Evolutionary conservation across 495 filamentous ascomycete genomes (phyloP), one percentile per base, ranked within the genome.

Genomic region (Geoglossum glabrum): DNA sequence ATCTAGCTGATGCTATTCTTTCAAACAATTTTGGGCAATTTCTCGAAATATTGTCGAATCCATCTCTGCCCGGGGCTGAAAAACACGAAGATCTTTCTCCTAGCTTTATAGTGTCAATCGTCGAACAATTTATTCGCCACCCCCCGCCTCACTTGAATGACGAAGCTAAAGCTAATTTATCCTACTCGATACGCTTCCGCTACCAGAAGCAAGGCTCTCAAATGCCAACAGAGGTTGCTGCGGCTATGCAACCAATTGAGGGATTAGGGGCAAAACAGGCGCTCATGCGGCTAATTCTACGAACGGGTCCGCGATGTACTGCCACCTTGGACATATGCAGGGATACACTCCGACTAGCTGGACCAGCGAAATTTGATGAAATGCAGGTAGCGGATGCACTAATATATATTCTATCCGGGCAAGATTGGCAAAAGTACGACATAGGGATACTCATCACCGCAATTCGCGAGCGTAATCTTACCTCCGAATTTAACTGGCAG

Each of bases 91-190:
- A 89, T 59, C 72, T 85, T 36, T 68, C 72, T 8, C 73, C 79
- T 19, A 69, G 76, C 45, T 85, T 86, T 64, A 76, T 93, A 34
- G 86, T 82, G 40, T 74, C 79, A 38, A 81, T 90, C 23, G 75
- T 95, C 62, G 87, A 94, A 64, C 81, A 82, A 61, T 84, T 90
- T 62, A 81, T 87, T 43, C 77, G 87, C 66, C 80, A 86, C 62
- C 85, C 86, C 33, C 89, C 89, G 8, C 81, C 79, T 2, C 84
- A 83, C 67, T 90, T 89, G 71, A 85, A 80, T 64, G 81, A 87
- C 26, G 78, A 83, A 47, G 79, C 81, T 60, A 85, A 85, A 65
- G 71, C 73, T 33, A 78, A 83, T 63, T 69, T 95, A 38, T 73
- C 72, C 23, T 76, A 81, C 56, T 84, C 84, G 38, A 72, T 85